phyloP scores from a whole-genome alignment of 129 eudicot species.

The Dittrichia graveolens region DNA sequence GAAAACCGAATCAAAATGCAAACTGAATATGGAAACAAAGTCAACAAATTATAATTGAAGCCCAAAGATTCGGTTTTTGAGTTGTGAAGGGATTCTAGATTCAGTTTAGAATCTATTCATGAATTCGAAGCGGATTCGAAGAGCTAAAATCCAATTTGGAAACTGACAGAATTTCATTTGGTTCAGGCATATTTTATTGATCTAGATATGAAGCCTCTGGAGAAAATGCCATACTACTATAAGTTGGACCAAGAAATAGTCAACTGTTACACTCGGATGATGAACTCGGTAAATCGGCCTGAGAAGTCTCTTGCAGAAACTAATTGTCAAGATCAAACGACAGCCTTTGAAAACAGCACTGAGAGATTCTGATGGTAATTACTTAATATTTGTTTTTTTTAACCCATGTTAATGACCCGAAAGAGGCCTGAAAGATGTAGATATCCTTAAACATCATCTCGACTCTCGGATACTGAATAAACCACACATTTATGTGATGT shows the following conservation, averaged over 20 bases:
- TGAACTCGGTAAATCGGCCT: constrained; percentile 30
- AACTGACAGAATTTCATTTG: no score
- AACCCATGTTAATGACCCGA: background rate
- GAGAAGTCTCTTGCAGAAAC: constrained; percentile 31
- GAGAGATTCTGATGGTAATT: constrained; percentile 38
- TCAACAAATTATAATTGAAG: no score
- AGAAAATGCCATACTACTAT: constrained; percentile 76
- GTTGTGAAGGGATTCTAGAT: no score
- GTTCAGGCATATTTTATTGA: constrained; percentile 83
- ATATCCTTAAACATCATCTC: background rate
- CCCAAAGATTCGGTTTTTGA: no score
- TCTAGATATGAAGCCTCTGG: constrained; percentile 85
- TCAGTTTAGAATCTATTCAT: no score
- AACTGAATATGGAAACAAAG: no score
- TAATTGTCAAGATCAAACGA: constrained; percentile 23
- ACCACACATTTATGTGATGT: no score
- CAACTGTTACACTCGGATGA: constrained; percentile 49
- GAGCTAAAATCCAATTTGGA: no score
- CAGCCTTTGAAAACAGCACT: constrained; percentile 32
- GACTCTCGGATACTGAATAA: no score
- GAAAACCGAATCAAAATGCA: no score
- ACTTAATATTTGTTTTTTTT: background rate
- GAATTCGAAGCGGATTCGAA: no score
- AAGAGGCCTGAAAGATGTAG: background rate
- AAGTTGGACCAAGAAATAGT: constrained; percentile 81